Evolutionary conservation across 148 eudicot species (phyloP), one percentile per base, ranked within the genome.

Genomic region (Selenicereus undatus): DNA sequence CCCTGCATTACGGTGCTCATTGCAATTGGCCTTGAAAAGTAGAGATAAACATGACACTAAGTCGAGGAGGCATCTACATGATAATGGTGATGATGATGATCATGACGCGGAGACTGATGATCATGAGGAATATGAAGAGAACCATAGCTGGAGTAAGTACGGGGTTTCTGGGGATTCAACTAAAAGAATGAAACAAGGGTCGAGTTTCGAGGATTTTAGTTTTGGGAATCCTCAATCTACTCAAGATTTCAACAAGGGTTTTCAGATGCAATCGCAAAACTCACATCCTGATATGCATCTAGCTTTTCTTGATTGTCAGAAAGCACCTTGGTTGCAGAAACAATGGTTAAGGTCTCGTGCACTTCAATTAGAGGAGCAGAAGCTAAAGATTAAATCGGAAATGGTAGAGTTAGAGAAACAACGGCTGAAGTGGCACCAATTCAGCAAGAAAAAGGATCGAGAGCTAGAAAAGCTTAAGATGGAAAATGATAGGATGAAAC

Each of bases 401-500:
- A 91, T 74, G 82, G 78, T 93, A 80, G 96, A 92, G 75, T 81
- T 93, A 73, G 93, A 90, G 88, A 93, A 87, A 80, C 88, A 91
- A 85, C 86, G 89, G 73, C 85, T 90, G 76, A 87, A 90, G 89
- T 93, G 95, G 98, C 87, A 91, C 83, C 85, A 88, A 27, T 87
- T 89, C 68, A 86, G 98, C 85, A 79, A 81, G 87, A 93, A 89
- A 71, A 87, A 84, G 79, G 96, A 93, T 66, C 80, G 80, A 64
- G 98, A 93, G 79, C 74, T 93, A 79, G 94, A 90, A 81, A 86
- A 85, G 81, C 81, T 86, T 79, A 87, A 77, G 87, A 82, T 86
- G 79, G 97, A 90, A 78, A 93, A 90, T 75, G 95, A 91, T 82
- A 88, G 85, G 78, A 91, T 91, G 95, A 90, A 81, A 71, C 91